Evolutionary conservation across 306 rosid species (phyloP).

Genomic region (Medicago arabica): DNA sequence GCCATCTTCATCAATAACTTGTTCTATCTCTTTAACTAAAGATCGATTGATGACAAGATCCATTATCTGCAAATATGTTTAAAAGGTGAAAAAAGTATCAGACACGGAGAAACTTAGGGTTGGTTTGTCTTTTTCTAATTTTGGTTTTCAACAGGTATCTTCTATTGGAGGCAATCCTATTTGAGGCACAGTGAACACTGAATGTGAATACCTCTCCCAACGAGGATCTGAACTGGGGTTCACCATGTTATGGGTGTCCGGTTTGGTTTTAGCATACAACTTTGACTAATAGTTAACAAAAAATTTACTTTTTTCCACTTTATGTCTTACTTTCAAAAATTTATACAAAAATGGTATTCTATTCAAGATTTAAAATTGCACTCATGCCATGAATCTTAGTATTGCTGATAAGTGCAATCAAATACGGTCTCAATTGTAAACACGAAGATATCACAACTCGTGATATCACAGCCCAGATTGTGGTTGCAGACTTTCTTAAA

Average conservation of each 20-base stretch:
- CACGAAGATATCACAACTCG: background rate
- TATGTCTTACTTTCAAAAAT: background rate
- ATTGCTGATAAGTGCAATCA: background rate
- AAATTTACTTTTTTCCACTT: background rate
- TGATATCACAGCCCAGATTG: background rate
- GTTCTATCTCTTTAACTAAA: slow-evolving; percentile 69
- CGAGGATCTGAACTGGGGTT: background rate
- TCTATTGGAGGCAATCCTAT: too few species aligned
- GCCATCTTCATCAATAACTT: slow-evolving; percentile 86
- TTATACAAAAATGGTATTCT: background rate
- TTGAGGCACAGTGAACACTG: background rate
- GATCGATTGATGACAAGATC: slow-evolving; percentile 70
- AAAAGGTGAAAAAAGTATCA: slow-evolving; percentile 19
- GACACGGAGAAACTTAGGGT: slow-evolving; percentile 5
- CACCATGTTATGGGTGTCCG: background rate
- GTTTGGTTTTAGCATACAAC: background rate
- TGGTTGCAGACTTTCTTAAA: background rate
- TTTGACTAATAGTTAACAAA: slow-evolving; percentile 5
- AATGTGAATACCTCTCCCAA: background rate
- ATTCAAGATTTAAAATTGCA: background rate
- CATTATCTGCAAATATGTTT: slow-evolving; percentile 67
- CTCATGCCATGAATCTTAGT: background rate
- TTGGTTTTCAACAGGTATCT: too few species aligned
- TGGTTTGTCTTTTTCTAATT: background rate
- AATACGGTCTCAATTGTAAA: background rate